Conservation (phyloP, 208 protist genomes). For the Trypanosoma scelopori region DNA sequence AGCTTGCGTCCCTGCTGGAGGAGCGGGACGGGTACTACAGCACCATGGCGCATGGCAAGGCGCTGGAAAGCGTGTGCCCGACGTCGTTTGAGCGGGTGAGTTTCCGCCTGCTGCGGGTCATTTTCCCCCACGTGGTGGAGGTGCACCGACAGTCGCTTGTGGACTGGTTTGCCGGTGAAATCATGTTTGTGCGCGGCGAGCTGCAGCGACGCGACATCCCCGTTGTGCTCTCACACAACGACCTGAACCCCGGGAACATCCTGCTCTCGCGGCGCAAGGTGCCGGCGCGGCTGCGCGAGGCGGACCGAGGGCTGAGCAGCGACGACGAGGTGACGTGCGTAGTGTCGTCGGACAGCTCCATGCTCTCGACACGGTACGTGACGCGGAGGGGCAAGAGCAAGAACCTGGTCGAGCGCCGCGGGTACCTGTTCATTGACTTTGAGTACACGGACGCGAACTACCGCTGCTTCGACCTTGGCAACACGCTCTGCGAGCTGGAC, state of each 20-base stretch:
- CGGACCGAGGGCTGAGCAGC: constrained; percentile 31
- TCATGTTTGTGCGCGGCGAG: constrained; percentile 51
- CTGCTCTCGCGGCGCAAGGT: constrained; percentile 41
- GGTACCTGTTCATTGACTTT: constrained; percentile 84
- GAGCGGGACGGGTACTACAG: constrained; percentile 42
- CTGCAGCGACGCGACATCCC: constrained; percentile 44
- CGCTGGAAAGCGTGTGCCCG: constrained; percentile 70
- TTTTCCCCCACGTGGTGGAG: constrained; percentile 43
- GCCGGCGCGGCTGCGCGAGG: constrained; percentile 1
- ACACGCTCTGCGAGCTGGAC: constrained; percentile 86
- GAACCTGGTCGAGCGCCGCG: constrained; percentile 76
- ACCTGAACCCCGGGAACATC: constrained; percentile 84
- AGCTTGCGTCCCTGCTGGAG: constrained; percentile 15
- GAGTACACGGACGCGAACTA: constrained; percentile 88
- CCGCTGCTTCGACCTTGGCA: constrained; percentile 80
- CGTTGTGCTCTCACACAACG: constrained; percentile 83
- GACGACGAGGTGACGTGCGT: constrained; percentile 48
- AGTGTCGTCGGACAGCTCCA: constrained; percentile 46
- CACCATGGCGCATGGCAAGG: constrained; percentile 40
- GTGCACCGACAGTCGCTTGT: constrained; percentile 40
- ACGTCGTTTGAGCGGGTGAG: constrained; percentile 80
- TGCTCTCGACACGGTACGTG: constrained; percentile 60
- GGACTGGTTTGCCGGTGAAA: constrained; percentile 47
- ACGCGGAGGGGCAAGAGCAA: constrained; percentile 57
- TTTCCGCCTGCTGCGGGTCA: constrained; percentile 67